phyloP scores from a whole-genome alignment of 2,329 filamentous ascomycete genomes.

The Microcyclospora tardicrescens region DNA sequence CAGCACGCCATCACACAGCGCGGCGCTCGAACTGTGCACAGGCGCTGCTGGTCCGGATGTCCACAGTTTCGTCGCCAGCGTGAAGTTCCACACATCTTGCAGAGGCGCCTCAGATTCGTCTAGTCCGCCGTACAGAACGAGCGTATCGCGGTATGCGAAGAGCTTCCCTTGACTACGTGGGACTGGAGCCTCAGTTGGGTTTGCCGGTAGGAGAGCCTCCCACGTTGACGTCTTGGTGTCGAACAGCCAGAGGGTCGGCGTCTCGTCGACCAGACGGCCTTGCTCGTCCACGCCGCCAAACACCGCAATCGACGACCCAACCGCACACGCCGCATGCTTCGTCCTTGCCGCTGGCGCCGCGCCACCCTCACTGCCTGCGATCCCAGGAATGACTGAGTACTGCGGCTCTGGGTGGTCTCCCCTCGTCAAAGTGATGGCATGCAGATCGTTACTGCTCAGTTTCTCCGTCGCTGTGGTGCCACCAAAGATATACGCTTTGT shows the following conservation, averaged over 20 bases:
- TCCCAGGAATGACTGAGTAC: constrained; percentile 30
- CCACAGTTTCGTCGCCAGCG: constrained; percentile 15
- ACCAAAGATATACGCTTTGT: constrained; percentile 35
- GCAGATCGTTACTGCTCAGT: constrained; percentile 31
- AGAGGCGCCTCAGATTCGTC: constrained; percentile 11
- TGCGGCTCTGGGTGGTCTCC: constrained; percentile 23
- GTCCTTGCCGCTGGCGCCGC: constrained; percentile 24
- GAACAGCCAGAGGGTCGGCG: constrained; percentile 30
- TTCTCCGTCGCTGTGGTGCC: constrained; percentile 25
- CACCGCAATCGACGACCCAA: constrained; percentile 27
- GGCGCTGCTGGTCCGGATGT: constrained; percentile 17
- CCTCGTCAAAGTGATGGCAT: constrained; percentile 25
- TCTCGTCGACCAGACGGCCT: constrained; percentile 23
- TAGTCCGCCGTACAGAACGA: constrained; percentile 18
- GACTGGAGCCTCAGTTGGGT: constrained; percentile 16
- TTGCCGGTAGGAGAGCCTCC: constrained; percentile 13
- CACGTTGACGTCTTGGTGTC: constrained; percentile 19
- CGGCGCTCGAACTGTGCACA: constrained; percentile 21
- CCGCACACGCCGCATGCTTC: constrained; percentile 28
- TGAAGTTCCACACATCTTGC: constrained; percentile 21
- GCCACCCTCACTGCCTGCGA: constrained; percentile 20
- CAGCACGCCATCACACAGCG: constrained; percentile 25
- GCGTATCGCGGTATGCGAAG: constrained; percentile 18
- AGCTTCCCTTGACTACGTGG: constrained; percentile 15
- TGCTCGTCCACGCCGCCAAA: constrained; percentile 27